These are phyloP conservation scores for Aureobasidium pullulans DNA, from an alignment of 2,329 filamentous ascomycete genomes.

Conservation along the genomic window DNA sequence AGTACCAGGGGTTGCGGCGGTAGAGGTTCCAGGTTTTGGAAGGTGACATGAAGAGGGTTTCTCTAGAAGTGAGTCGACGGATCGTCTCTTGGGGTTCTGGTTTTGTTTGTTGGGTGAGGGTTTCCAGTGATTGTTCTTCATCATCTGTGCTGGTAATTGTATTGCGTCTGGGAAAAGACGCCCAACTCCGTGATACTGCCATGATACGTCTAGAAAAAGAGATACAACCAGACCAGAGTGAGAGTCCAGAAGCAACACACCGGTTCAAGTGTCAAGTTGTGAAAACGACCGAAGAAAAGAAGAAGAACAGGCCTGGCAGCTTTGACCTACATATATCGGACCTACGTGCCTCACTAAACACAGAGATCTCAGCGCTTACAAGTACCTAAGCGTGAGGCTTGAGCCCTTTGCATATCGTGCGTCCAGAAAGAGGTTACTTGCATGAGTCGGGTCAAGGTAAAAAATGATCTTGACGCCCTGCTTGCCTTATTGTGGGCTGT, in stretches of 20 bases:
- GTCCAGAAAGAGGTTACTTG: not conserved
- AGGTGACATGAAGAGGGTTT: not conserved
- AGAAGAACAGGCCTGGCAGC: too few species aligned
- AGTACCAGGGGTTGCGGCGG: not conserved
- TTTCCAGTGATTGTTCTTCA: too few species aligned
- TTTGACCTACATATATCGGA: too few species aligned
- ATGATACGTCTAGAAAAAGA: not conserved
- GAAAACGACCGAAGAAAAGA: too few species aligned
- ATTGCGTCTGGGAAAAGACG: not conserved
- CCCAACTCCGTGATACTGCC: not conserved
- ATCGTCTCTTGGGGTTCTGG: not conserved
- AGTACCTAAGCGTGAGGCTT: too few species aligned
- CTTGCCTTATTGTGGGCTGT: too few species aligned
- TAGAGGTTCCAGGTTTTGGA: conserved; percentile 1
- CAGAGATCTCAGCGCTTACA: too few species aligned
- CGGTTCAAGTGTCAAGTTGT: not conserved
- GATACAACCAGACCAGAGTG: not conserved
- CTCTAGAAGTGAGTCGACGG: not conserved
- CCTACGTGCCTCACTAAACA: too few species aligned
- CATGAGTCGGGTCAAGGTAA: not conserved
- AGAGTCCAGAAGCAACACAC: too few species aligned
- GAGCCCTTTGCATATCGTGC: too few species aligned
- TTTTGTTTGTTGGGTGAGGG: not conserved
- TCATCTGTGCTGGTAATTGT: not conserved
- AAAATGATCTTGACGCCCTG: not conserved